Evolutionary conservation across 202 grass and related monocot species (phyloP).

Genomic region (Hordeum pubiflorum): DNA sequence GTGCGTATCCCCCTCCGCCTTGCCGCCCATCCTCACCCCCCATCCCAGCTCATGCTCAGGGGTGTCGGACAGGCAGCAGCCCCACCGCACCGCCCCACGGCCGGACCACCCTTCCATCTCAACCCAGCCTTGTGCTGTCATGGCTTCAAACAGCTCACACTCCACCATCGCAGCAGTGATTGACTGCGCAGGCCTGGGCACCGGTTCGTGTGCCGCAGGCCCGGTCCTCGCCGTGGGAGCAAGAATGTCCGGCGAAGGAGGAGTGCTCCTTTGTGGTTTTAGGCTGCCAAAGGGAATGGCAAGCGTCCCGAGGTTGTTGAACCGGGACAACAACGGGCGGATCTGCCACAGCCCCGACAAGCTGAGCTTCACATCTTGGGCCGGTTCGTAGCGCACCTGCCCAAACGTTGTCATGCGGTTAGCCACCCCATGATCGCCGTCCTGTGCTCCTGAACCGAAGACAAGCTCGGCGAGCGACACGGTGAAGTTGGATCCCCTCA

Average conservation of each 20-base stretch:
- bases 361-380: conserved; percentile 43
- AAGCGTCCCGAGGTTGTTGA: conserved; percentile 48
- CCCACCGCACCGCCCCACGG: conserved; percentile 27
- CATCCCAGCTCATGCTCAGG: conserved; percentile 60
- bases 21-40: conserved; percentile 44
- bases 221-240: neutral
- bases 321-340: conserved; percentile 7
- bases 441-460: conserved; percentile 28
- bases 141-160: conserved; percentile 31
- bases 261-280: neutral
- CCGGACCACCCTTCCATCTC: conserved; percentile 28
- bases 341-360: conserved; percentile 56
- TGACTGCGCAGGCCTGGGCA: neutral
- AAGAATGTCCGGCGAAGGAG: neutral
- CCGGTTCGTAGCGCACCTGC: conserved; percentile 37
- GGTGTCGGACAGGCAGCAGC: conserved; percentile 42
- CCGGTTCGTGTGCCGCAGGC: no score
- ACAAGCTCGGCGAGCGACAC: conserved; percentile 49
- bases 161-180: conserved; percentile 45
- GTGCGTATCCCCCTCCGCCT: neutral
- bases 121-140: conserved; percentile 50
- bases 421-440: conserved; percentile 1
- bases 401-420: conserved; percentile 51
- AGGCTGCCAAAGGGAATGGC: conserved; percentile 46
- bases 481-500: conserved; percentile 33